phyloP scores from a whole-genome alignment of 2,329 filamentous ascomycete genomes.

The Aspergillus ustus region DNA sequence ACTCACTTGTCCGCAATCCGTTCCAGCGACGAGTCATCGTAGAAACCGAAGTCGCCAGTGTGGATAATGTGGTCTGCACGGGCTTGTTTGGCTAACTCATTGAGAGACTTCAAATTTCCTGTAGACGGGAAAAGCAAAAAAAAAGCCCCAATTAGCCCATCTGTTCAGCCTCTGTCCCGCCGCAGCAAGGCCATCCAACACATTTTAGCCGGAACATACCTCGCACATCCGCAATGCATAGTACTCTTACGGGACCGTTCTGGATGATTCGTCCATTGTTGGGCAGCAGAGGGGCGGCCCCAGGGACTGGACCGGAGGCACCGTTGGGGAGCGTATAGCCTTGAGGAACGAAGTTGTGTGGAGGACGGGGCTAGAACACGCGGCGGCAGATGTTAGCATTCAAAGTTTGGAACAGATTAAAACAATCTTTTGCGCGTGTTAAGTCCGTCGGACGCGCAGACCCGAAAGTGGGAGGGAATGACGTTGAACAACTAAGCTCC shows the following conservation, averaged over 20 bases:
- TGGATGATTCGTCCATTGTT: conserved; percentile 57
- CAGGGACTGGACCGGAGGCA: conserved; percentile 48
- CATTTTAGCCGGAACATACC: conserved; percentile 37
- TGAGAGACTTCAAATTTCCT: conserved; percentile 95
- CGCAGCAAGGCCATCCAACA: background rate
- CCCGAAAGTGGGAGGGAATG: conserved; percentile 17
- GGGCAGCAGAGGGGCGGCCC: conserved; percentile 53
- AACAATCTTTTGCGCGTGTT: conserved; percentile 12
- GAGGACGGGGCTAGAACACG: conserved; percentile 45
- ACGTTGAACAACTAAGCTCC: conserved; percentile 28
- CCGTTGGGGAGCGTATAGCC: conserved; percentile 54
- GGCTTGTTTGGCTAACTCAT: conserved; percentile 93
- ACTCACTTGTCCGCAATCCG: conserved; percentile 96
- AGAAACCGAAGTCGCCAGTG: conserved; percentile 98
- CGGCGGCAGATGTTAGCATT: conserved; percentile 28
- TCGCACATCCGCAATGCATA: conserved; percentile 58
- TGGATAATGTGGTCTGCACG: conserved; percentile 97
- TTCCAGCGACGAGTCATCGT: conserved; percentile 93
- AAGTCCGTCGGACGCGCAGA: conserved; percentile 18
- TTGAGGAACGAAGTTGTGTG: conserved; percentile 49
- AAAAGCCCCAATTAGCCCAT: conserved; percentile 28
- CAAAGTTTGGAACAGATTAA: background rate
- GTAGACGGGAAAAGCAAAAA: conserved; percentile 25
- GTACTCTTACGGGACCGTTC: conserved; percentile 50
- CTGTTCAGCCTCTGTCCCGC: conserved; percentile 6